Conservation (phyloP, 768 basidiomycete species). For the Xerocomus brunneocitrinus region DNA sequence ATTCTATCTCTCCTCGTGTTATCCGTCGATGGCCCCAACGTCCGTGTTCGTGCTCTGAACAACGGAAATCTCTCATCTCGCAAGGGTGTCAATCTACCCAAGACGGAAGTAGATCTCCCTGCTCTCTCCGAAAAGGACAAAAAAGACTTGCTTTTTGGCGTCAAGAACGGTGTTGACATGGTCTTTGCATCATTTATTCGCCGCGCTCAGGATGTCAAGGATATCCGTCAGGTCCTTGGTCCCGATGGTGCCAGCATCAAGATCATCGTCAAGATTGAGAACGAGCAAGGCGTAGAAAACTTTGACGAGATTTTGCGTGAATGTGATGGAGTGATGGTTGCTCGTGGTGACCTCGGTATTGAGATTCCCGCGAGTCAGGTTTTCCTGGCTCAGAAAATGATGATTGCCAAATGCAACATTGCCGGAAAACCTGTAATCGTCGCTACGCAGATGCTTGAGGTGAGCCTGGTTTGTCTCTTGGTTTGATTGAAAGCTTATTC, state of each 20-base stretch:
- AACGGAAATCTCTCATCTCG: constrained; percentile 89
- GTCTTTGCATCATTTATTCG: constrained; percentile 99
- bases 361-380: constrained; percentile 99
- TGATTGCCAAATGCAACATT: constrained; percentile 99
- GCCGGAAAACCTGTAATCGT: constrained; percentile 97
- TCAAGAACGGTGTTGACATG: constrained; percentile 98
- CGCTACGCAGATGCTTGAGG: constrained; percentile 99
- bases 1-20: constrained; percentile 92
- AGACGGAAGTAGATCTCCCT: constrained; percentile 95
- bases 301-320: constrained; percentile 97
- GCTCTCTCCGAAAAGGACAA: constrained; percentile 99
- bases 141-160: constrained; percentile 89
- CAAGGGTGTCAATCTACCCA: constrained; percentile 99
- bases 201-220: constrained; percentile 86
- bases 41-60: constrained; percentile 86
- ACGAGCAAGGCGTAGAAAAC: constrained; percentile 97
- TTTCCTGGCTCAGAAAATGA: constrained; percentile 99
- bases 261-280: constrained; percentile 99
- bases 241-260: constrained; percentile 95
- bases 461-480: constrained; percentile 27
- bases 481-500: constrained; percentile 8
- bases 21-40: constrained; percentile 74
- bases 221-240: constrained; percentile 91
- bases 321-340: constrained; percentile 99
- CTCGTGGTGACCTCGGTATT: constrained; percentile 98